Conservation (phyloP, 2,329 filamentous ascomycete genomes). For the Penicillium glabrum region DNA sequence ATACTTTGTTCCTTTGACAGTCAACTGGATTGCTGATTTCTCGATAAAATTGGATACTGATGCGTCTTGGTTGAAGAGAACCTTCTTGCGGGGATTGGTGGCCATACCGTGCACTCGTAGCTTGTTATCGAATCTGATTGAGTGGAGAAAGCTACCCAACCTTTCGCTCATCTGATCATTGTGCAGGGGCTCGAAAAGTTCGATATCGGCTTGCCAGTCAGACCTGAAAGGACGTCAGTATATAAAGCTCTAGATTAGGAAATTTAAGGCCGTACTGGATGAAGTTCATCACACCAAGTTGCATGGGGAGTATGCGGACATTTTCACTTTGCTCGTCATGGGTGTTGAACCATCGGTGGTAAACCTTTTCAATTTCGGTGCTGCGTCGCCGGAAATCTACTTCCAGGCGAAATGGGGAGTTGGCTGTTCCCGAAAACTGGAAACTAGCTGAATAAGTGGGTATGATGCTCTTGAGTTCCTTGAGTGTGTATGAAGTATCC, state of each 20-base stretch:
- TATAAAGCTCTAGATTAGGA: not conserved
- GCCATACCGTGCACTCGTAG: conserved; percentile 15
- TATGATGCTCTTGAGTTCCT: conserved; percentile 24
- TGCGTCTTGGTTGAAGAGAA: conserved; percentile 27
- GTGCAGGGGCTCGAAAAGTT: conserved; percentile 38
- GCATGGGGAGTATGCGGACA: conserved; percentile 25
- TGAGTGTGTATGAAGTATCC: conserved; percentile 15
- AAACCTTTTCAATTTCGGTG: conserved; percentile 10
- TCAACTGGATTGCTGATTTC: conserved; percentile 40
- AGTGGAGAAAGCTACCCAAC: conserved; percentile 13
- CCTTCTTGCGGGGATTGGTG: conserved; percentile 27
- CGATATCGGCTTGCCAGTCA: conserved; percentile 45
- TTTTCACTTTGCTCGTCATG: conserved; percentile 21
- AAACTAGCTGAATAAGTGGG: conserved; percentile 42
- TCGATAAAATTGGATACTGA: conserved; percentile 37
- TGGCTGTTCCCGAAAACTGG: conserved; percentile 35
- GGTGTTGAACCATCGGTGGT: conserved; percentile 37
- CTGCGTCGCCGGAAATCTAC: not conserved
- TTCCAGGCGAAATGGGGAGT: conserved; percentile 30
- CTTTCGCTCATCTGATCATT: conserved; percentile 11
- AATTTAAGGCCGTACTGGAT: conserved; percentile 27
- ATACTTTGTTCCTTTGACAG: conserved; percentile 40
- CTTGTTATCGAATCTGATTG: conserved; percentile 2
- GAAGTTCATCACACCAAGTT: conserved; percentile 39
- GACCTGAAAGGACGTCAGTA: conserved; percentile 23